A percentile compares a stretch with the other conserved stretches of the same genome.
phyloP scores from a whole-genome alignment of 2,329 filamentous ascomycete genomes.

The Lachnellula occidentalis region DNA sequence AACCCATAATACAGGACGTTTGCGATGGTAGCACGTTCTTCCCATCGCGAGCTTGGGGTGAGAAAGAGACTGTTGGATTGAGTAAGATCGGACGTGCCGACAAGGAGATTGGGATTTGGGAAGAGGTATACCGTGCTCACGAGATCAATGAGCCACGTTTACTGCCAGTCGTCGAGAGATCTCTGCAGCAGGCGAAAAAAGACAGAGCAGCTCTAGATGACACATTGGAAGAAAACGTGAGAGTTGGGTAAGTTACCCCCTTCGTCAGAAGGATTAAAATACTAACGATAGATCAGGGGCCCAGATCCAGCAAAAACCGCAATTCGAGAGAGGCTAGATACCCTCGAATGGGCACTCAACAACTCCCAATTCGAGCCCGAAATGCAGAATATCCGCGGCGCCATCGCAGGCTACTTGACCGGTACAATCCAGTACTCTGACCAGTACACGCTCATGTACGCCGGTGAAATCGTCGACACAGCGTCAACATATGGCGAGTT shows the following conservation, averaged over 20 bases:
- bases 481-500: conserved; percentile 36
- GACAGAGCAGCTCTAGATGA: conserved; percentile 25
- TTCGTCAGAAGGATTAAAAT: neutral
- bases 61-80: conserved; percentile 10
- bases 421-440: conserved; percentile 37
- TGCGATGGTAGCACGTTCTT: conserved; percentile 1
- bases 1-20: neutral
- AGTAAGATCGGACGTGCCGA: conserved; percentile 15
- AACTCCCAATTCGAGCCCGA: conserved; percentile 34
- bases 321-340: conserved; percentile 31
- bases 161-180: conserved; percentile 7
- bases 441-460: conserved; percentile 39
- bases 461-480: conserved; percentile 38
- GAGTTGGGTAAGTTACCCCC: conserved; percentile 18
- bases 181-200: conserved; percentile 6
- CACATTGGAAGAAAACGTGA: conserved; percentile 31
- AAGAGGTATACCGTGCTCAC: conserved; percentile 10
- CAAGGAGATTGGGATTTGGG: conserved; percentile 11
- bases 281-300: conserved; percentile 12
- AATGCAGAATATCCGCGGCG: conserved; percentile 37
- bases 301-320: conserved; percentile 15
- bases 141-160: conserved; percentile 8
- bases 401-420: conserved; percentile 37
- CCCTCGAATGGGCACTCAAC: conserved; percentile 31
- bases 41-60: conserved; percentile 11